Evolutionary conservation across 768 basidiomycete genomes (phyloP), one percentile per base, ranked within the genome.

Genomic region (Russula earlei): DNA sequence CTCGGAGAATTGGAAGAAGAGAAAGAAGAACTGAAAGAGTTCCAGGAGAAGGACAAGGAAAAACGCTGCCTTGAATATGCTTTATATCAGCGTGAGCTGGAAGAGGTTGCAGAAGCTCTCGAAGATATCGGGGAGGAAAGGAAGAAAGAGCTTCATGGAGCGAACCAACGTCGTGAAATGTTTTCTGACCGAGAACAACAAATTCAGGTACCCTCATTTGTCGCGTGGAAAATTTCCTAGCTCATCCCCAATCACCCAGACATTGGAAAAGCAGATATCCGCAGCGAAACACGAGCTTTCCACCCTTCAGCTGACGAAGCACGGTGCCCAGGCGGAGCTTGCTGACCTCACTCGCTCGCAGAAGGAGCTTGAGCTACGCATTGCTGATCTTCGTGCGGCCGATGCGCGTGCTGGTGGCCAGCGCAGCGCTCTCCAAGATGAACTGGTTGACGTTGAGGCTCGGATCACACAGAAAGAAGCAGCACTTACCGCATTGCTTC

Each of bases 11-110:
- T 98, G 7, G 95, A 99, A 66, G 92, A 96, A 65, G 96, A 99
- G 72, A 98, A 98, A 67, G 91, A 95, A 61, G 96, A 99, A 67
- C 71, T 99, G 54, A 95, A 94, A 67, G 92, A 96, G 68, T 99
- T 90, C 66, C 92, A 96, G 68, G 85, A 90, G 60, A 92, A 92
- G 67, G 96, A 99, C 67, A 91, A 91, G 69, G 91, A 97, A 56
- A 75, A 95, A 36, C 77, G 95, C 38, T 95, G 92, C 68, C 74
- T 97, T 64, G 96, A 99, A 67, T 98, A 97, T 67, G 91, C 93
- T 0, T 71, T 98, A 59, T 91, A 96, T 70, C 87, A 91, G 62
- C 79, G 88, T 34, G 95, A 99, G 66, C 69, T 97, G 37, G 84
- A 88, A 56, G 95, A 98, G 62, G 92, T 95, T 1, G 82, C 80